Conservation (phyloP, 495 filamentous ascomycete species). For the Xylaria cubensis region DNA sequence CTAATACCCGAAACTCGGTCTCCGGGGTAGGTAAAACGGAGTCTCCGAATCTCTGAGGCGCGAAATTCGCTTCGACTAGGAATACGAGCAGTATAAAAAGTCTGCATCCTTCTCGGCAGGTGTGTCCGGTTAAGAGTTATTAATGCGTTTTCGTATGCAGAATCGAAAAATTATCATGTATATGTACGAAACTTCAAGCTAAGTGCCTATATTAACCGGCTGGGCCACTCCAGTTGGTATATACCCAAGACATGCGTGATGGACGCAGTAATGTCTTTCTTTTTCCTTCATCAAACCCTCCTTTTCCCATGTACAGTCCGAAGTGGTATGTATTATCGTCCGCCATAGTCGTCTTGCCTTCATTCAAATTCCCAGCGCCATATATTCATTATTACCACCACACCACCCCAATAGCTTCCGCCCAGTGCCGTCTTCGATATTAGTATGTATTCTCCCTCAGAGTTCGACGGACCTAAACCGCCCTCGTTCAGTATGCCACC, state of each 20-base stretch:
- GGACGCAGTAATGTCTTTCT: conserved; percentile 10
- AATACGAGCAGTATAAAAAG: conserved; percentile 7
- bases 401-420: background rate
- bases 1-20: conserved; percentile 20
- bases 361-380: conserved; percentile 5
- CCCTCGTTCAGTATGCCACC: conserved; percentile 57
- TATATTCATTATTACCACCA: conserved; percentile 16
- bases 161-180: conserved; percentile 17
- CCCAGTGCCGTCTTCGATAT: background rate
- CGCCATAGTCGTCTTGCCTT: background rate
- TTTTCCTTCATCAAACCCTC: background rate
- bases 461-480: conserved; percentile 50
- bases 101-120: background rate
- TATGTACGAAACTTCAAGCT: conserved; percentile 28
- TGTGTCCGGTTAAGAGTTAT: background rate
- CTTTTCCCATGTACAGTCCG: conserved; percentile 3
- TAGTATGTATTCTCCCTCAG: conserved; percentile 13
- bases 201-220: conserved; percentile 11
- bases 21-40: background rate
- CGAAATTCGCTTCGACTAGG: conserved; percentile 13
- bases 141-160: background rate
- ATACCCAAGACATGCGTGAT: conserved; percentile 1
- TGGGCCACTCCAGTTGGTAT: conserved; percentile 1
- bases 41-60: background rate
- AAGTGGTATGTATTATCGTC: background rate